A percentile compares a stretch with the other conserved stretches of the same genome.
These are phyloP conservation scores for Sporodiniella umbellata DNA, from an alignment of 371 early-diverging fungal genomes.

Conservation along the genomic window DNA sequence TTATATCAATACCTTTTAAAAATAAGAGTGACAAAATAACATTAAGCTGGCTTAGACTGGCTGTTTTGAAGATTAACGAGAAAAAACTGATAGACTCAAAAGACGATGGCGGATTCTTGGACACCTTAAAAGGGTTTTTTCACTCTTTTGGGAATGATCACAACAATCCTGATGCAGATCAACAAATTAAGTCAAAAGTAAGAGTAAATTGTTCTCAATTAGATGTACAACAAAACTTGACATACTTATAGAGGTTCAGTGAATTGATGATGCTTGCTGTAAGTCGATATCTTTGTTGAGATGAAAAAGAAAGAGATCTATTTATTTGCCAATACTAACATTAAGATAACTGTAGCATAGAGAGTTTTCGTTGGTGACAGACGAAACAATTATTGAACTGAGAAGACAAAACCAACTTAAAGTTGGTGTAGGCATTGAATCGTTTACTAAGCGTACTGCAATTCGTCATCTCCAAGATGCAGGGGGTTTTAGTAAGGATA, in stretches of 20 bases:
- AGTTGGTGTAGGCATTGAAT: slow-evolving; percentile 91
- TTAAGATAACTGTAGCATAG: too few species aligned
- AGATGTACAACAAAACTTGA: too few species aligned
- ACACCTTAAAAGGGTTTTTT: slow-evolving; percentile 75
- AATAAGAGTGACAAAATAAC: neutral
- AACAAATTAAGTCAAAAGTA: slow-evolving; percentile 57
- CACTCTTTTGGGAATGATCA: too few species aligned
- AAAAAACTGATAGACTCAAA: slow-evolving; percentile 75
- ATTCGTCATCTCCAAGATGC: slow-evolving; percentile 76
- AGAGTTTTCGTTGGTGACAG: slow-evolving; percentile 84
- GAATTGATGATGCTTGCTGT: slow-evolving; percentile 84
- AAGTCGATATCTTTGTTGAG: slow-evolving; percentile 8
- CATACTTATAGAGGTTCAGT: slow-evolving; percentile 77
- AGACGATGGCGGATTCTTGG: slow-evolving; percentile 93
- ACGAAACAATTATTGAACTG: slow-evolving; percentile 74
- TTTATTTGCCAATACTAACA: too few species aligned
- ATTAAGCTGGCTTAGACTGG: slow-evolving; percentile 33
- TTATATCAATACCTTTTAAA: neutral
- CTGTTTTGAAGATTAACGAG: slow-evolving; percentile 90
- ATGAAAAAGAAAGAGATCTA: too few species aligned
- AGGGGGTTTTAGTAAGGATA: slow-evolving; percentile 79
- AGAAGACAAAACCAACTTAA: slow-evolving; percentile 86
- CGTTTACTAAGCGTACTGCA: slow-evolving; percentile 86
- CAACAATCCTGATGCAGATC: too few species aligned
- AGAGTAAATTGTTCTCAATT: too few species aligned